These are phyloP conservation scores for Xylaria castorea DNA, from an alignment of 495 filamentous ascomycete genomes.

Conservation along the genomic window DNA sequence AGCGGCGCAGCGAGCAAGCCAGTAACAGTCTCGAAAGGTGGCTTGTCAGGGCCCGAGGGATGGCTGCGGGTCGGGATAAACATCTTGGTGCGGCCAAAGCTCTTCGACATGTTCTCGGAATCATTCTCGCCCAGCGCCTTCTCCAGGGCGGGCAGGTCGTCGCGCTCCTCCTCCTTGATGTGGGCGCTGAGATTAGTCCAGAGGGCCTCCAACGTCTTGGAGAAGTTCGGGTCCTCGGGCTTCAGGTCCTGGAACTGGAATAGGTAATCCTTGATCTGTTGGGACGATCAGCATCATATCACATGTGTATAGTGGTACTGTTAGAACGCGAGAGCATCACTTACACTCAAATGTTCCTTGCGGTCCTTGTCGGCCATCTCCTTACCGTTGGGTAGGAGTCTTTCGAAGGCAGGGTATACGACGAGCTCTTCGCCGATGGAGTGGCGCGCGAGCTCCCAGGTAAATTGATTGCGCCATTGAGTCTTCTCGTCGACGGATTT, in stretches of 20 bases:
- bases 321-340: background rate
- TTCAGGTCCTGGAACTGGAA: slow-evolving; percentile 3
- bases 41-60: background rate
- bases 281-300: background rate
- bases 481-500: background rate
- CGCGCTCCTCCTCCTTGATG: background rate
- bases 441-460: background rate
- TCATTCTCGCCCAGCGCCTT: background rate
- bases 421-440: slow-evolving; percentile 1
- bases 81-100: background rate
- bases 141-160: background rate
- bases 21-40: background rate
- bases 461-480: background rate
- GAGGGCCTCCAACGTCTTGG: background rate
- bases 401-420: background rate
- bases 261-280: background rate
- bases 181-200: background rate
- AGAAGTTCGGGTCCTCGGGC: background rate
- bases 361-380: slow-evolving; percentile 4
- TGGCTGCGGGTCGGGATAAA: background rate
- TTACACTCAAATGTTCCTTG: background rate
- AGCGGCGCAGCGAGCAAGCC: background rate
- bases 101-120: background rate
- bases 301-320: background rate
- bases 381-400: background rate